These are phyloP conservation scores for Ustilaginoidea virens DNA, from an alignment of 2,329 filamentous ascomycete species.

Conservation along the genomic window DNA sequence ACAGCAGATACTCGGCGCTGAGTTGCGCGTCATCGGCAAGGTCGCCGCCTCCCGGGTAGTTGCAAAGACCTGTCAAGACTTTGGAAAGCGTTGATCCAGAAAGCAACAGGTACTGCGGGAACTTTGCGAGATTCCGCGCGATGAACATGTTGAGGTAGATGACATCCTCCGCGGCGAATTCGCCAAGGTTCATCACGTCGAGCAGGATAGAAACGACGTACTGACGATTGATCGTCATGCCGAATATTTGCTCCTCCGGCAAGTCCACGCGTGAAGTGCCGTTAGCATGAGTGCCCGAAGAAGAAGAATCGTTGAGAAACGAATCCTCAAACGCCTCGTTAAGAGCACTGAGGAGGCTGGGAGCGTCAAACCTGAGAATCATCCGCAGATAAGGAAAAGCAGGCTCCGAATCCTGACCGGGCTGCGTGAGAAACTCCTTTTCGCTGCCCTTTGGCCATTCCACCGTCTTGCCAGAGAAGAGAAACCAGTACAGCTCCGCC, in stretches of 20 bases:
- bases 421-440: slow-evolving; percentile 45
- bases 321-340: slow-evolving; percentile 96
- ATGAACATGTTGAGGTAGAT: slow-evolving; percentile 99
- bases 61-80: slow-evolving; percentile 69
- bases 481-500: slow-evolving; percentile 77
- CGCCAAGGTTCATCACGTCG: slow-evolving; percentile 68
- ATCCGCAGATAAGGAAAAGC: slow-evolving; percentile 75
- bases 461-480: slow-evolving; percentile 73
- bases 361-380: slow-evolving; percentile 75
- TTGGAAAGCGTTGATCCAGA: slow-evolving; percentile 73
- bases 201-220: slow-evolving; percentile 83
- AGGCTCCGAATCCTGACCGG: slow-evolving; percentile 42
- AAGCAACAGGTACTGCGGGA: slow-evolving; percentile 85
- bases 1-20: slow-evolving; percentile 91
- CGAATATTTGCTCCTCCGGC: slow-evolving; percentile 50
- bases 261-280: slow-evolving; percentile 33
- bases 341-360: slow-evolving; percentile 84
- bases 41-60: slow-evolving; percentile 65
- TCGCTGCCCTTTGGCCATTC: slow-evolving; percentile 55
- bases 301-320: slow-evolving; percentile 70
- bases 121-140: slow-evolving; percentile 88
- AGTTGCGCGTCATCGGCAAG: slow-evolving; percentile 88
- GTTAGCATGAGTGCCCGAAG: slow-evolving; percentile 45
- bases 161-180: slow-evolving; percentile 67
- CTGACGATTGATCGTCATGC: slow-evolving; percentile 69